Percentiles rank a stretch among this genome's conserved stretches.
Conservation (phyloP, 2,329 filamentous ascomycete species). For the Apiospora marii region DNA sequence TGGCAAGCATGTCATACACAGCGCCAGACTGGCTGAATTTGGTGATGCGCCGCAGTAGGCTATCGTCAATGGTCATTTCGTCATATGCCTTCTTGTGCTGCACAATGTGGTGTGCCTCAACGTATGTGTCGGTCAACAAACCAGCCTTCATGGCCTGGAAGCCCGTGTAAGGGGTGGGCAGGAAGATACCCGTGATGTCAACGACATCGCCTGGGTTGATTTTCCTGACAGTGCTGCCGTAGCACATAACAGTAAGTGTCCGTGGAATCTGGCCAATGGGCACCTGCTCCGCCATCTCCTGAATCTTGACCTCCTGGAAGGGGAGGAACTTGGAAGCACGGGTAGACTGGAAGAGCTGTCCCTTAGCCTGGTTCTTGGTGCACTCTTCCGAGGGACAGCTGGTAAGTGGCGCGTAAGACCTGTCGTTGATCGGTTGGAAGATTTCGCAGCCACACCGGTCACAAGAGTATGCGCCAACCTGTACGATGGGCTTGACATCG, state of each 20-base stretch:
- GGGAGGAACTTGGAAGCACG: conserved; percentile 95
- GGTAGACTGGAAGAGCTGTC: conserved; percentile 93
- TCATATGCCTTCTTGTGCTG: conserved; percentile 99
- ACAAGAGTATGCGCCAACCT: conserved; percentile 97
- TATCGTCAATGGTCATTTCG: conserved; percentile 83
- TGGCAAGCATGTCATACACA: conserved; percentile 93
- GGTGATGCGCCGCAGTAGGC: conserved; percentile 83
- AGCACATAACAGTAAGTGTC: conserved; percentile 87
- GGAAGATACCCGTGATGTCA: conserved; percentile 92
- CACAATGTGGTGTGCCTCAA: conserved; percentile 90
- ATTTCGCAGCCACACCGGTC: conserved; percentile 96
- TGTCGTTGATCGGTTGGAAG: conserved; percentile 93
- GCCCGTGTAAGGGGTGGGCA: conserved; percentile 97
- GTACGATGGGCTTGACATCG: conserved; percentile 96
- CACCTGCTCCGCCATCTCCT: conserved; percentile 99
- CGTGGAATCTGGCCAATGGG: conserved; percentile 97
- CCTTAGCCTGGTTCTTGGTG: conserved; percentile 87
- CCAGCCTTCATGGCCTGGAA: conserved; percentile 97
- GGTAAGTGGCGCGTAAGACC: conserved; percentile 86
- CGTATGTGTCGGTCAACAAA: conserved; percentile 94
- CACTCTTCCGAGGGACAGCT: conserved; percentile 93
- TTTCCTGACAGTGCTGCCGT: conserved; percentile 84
- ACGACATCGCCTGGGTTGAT: conserved; percentile 95
- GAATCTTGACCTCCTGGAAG: conserved; percentile 98
- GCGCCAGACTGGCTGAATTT: conserved; percentile 85